Conservation (phyloP, 306 rosid species). For the Quercus mongolica region DNA sequence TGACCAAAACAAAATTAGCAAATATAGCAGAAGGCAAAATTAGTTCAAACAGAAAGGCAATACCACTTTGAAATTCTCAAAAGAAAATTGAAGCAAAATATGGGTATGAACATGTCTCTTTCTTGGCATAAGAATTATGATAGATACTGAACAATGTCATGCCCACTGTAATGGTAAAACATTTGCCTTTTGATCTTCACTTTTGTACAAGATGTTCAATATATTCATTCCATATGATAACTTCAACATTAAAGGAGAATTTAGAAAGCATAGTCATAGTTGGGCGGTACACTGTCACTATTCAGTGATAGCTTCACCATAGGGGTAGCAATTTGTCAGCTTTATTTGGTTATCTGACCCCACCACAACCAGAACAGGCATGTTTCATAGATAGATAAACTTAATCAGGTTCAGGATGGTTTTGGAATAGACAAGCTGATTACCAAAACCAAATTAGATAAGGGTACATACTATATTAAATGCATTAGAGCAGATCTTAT, state of each 20-base stretch:
- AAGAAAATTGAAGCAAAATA: not conserved
- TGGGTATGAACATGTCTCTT: not conserved
- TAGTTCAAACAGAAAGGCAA: not conserved
- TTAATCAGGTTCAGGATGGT: not conserved
- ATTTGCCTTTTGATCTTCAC: not conserved
- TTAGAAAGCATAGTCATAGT: not conserved
- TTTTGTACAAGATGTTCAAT: not conserved
- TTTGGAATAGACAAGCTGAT: not conserved
- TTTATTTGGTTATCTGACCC: not conserved
- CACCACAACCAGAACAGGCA: not conserved
- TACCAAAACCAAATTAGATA: too few relatives aligned
- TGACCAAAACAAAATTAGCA: not conserved
- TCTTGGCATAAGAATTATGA: not conserved
- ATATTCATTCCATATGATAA: not conserved
- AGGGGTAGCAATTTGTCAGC: not conserved
- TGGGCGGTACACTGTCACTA: not conserved
- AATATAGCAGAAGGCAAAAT: not conserved
- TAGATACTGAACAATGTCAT: not conserved
- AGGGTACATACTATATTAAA: too few relatives aligned
- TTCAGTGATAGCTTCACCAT: not conserved
- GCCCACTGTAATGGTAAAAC: not conserved
- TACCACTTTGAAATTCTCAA: not conserved
- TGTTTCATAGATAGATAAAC: not conserved
- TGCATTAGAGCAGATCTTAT: not conserved
- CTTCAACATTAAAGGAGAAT: too few relatives aligned